These are phyloP conservation scores for Myriosclerotinia duriaeana DNA, from an alignment of 2,329 filamentous ascomycete genomes.

Conservation along the genomic window DNA sequence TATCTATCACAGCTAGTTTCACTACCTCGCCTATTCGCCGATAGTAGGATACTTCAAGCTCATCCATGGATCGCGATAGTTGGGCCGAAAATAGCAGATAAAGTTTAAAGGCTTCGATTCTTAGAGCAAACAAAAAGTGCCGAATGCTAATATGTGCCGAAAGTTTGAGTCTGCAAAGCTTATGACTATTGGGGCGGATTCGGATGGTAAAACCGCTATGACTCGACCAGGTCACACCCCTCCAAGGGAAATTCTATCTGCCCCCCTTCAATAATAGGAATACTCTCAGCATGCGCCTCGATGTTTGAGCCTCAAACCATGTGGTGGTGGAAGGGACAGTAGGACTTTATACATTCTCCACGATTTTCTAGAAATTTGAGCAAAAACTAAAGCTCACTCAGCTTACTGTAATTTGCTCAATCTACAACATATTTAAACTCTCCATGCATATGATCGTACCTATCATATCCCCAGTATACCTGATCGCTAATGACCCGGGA, in stretches of 20 bases:
- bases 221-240: constrained; percentile 10
- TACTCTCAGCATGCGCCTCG: neutral
- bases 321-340: neutral
- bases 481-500: too few species aligned
- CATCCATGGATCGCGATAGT: constrained; percentile 1
- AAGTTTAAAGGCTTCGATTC: constrained; percentile 4
- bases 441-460: neutral
- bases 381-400: neutral
- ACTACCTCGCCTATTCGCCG: neutral
- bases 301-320: neutral
- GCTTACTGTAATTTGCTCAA: neutral
- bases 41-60: neutral
- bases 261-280: neutral
- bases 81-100: neutral
- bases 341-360: neutral
- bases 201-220: neutral
- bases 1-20: neutral
- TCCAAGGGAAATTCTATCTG: neutral
- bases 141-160: constrained; percentile 4
- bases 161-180: neutral
- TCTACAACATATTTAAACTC: neutral
- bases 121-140: neutral
- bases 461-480: neutral
- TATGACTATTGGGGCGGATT: neutral
- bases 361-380: neutral